Base-by-base conservation (phyloP, 2,329 filamentous ascomycete genomes). In the Hansfordia pulvinata region DNA sequence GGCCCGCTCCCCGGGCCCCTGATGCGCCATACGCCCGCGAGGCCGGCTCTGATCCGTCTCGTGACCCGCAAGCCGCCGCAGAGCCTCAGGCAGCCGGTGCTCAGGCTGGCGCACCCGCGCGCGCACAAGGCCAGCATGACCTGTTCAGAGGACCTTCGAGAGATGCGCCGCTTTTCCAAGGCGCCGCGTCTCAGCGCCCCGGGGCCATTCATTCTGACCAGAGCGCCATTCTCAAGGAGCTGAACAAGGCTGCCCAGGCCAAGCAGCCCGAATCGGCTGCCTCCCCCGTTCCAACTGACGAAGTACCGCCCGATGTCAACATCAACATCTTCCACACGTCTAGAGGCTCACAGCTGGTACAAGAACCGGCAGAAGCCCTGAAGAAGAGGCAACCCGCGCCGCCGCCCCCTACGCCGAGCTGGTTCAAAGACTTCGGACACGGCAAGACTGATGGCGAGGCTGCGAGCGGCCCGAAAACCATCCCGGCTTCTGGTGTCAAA, bases 301-400 rank as follows among this genome's bases (percentile, higher is more conserved):
- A 9, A 10, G 19, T 17, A 19, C 28, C 60, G 3, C 36, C 47
- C 1, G 58, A 44, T 14, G 41, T 63, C 13, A 50, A 64, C 28
- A 37, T 64, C 26, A 58, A 62, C 25, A 41, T 68, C 12, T 69
- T 69, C 29, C 60, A 59, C 30, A 63, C 61, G 2, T 41, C 38
- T 10, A 47, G 50, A 15, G 62, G 58, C 3, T 60, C 62, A 3
- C 55, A 54, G 22, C 50, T 67, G 6, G 33, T 37, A 12, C 25
- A 53, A 27, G 41, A 44, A 19, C 38, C 39, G 26, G 27, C 20
- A 5, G 7, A 35, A 13, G 32, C 35, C 20, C 33, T 27, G 25
- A 34, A 33, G 20, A 36, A 30, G 23, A n/a, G n/a, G n/a, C n/a
- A n/a, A n/a, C 38, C 40, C 11, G 35, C 35, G 7, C 22, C 19